phyloP scores from a whole-genome alignment of 2,329 filamentous ascomycete species.

The Chaetomium globosum region DNA sequence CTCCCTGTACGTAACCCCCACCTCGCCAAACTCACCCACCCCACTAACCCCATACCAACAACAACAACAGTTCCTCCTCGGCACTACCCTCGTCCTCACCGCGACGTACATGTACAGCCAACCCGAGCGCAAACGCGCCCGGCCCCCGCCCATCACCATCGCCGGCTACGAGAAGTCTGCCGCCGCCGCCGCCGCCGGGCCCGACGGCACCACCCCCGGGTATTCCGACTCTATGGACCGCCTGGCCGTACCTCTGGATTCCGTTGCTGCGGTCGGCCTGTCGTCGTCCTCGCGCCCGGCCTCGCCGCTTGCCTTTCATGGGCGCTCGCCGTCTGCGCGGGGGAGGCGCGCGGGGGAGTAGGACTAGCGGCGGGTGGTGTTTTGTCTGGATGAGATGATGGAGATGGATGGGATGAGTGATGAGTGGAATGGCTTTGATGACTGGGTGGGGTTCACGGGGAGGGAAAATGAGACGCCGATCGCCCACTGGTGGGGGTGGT shows the following conservation, averaged over 20 bases:
- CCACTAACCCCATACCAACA: conserved; percentile 15
- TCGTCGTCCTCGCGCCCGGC: conserved; percentile 53
- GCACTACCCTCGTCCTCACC: conserved; percentile 75
- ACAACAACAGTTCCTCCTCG: conserved; percentile 70
- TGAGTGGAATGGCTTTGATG: background rate
- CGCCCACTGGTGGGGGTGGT: background rate
- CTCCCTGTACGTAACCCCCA: conserved; percentile 62
- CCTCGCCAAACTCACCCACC: background rate
- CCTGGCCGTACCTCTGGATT: conserved; percentile 47
- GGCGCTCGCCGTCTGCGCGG: conserved; percentile 43
- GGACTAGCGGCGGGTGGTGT: background rate
- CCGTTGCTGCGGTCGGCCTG: conserved; percentile 25
- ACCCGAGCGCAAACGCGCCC: conserved; percentile 61
- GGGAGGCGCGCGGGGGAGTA: conserved; percentile 47
- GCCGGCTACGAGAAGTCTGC: conserved; percentile 76
- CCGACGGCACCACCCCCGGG: no score
- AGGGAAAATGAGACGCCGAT: background rate
- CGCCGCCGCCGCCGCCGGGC: conserved; percentile 53
- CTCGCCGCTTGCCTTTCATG: conserved; percentile 48
- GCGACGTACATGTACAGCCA: conserved; percentile 85
- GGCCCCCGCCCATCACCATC: conserved; percentile 68
- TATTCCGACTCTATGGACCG: conserved; percentile 31
- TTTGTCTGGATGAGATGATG: background rate
- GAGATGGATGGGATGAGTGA: background rate
- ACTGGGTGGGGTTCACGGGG: background rate